These are phyloP conservation scores for Anastatica hierochuntica DNA, from an alignment of 345 rosid species.

Conservation along the genomic window DNA sequence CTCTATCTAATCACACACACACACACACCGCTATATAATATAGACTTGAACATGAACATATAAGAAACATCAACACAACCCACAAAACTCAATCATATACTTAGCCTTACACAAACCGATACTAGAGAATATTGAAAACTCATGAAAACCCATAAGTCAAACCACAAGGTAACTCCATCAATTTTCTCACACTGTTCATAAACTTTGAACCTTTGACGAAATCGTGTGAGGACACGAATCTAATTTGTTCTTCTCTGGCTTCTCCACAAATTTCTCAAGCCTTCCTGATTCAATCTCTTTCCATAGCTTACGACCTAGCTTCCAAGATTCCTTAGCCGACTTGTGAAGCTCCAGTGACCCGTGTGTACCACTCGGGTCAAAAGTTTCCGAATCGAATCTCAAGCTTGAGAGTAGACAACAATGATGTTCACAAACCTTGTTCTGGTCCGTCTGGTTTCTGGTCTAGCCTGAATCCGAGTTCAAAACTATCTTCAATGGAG, in stretches of 20 bases:
- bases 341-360: constrained; percentile 69
- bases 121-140: no score
- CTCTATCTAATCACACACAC: no score
- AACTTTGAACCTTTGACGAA: constrained; percentile 52
- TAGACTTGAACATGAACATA: no score
- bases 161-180: constrained; percentile 79
- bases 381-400: constrained; percentile 42
- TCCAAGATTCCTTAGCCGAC: constrained; percentile 64
- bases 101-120: no score
- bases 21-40: no score
- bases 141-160: no score
- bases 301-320: constrained; percentile 68
- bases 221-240: constrained; percentile 60
- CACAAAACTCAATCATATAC: no score
- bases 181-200: constrained; percentile 25
- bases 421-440: constrained; percentile 7
- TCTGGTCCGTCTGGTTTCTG: constrained; percentile 24
- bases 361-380: constrained; percentile 43
- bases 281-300: constrained; percentile 46
- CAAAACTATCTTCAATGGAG: no score
- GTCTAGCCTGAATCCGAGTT: no score
- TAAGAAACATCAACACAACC: no score
- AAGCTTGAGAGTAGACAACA: constrained; percentile 47
- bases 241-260: constrained; percentile 30
- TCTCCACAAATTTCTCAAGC: constrained; percentile 27